Evolutionary conservation across 805 yeast genomes (phyloP).

Genomic region (Saccharomycopsis oosterbeekiorum): DNA sequence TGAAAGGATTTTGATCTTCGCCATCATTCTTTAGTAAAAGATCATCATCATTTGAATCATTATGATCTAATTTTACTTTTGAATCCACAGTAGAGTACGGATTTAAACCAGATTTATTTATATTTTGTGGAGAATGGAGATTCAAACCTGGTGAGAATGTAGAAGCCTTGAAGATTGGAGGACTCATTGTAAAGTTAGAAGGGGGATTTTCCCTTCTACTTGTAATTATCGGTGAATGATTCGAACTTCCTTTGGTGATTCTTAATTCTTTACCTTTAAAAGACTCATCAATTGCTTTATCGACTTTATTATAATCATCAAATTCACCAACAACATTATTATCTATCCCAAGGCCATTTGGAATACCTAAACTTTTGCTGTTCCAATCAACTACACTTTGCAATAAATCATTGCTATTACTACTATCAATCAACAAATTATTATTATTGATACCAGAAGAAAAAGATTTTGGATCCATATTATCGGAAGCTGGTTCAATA

Average conservation of each 20-base stretch:
- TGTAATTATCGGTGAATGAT: constrained; percentile 17
- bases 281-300: background rate
- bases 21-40: background rate
- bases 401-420: background rate
- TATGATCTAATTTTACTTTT: background rate
- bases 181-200: constrained; percentile 20
- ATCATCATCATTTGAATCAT: background rate
- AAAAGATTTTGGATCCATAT: constrained; percentile 16
- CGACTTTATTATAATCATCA: background rate
- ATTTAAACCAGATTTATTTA: background rate
- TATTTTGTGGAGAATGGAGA: background rate
- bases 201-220: constrained; percentile 19
- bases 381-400: background rate
- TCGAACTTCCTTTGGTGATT: constrained; percentile 44
- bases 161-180: constrained; percentile 3
- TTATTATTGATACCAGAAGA: background rate
- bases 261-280: constrained; percentile 43
- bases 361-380: background rate
- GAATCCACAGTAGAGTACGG: background rate
- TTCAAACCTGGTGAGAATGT: background rate
- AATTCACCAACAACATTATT: background rate
- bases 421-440: background rate
- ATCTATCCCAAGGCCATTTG: background rate
- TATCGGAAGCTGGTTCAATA: background rate
- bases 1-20: background rate